A percentile compares a stretch with the other conserved stretches of the same genome.
phyloP scores from a whole-genome alignment of 2,329 filamentous ascomycete genomes.

The Cryoendolithus antarcticus region DNA sequence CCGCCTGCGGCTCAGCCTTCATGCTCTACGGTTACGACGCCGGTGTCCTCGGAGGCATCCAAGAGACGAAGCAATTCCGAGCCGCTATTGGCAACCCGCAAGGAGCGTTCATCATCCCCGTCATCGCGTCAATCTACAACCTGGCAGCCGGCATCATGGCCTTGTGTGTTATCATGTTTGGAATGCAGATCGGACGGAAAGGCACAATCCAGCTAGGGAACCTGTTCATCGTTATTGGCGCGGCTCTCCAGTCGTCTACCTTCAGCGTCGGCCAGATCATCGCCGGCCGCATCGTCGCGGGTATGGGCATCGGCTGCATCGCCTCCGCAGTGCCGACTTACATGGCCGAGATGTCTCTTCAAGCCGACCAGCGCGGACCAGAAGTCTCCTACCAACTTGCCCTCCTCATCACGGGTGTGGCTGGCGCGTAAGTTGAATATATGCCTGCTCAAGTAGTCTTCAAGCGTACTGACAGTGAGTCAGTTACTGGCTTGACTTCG shows the following conservation, averaged over 20 bases:
- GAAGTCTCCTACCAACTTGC: constrained; percentile 17
- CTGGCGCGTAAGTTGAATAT: constrained; percentile 8
- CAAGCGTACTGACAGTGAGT: no score
- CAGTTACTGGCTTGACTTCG: constrained; percentile 15
- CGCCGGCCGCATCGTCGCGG: constrained; percentile 17
- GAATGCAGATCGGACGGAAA: constrained; percentile 18
- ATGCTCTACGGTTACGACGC: constrained; percentile 8
- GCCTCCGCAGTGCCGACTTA: constrained; percentile 21
- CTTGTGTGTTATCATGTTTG: constrained; percentile 10
- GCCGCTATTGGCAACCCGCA: constrained; percentile 28
- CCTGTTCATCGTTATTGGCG: constrained; percentile 18
- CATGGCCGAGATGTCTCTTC: constrained; percentile 19
- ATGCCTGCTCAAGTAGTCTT: no score
- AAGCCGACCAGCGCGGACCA: constrained; percentile 17
- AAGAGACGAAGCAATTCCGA: constrained; percentile 6
- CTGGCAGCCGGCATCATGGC: constrained; percentile 14
- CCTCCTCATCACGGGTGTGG: constrained; percentile 15
- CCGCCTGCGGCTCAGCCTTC: constrained; percentile 18
- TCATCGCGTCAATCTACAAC: constrained; percentile 16
- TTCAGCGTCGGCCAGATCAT: constrained; percentile 21
- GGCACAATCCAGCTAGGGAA: constrained; percentile 20
- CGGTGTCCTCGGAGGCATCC: constrained; percentile 7
- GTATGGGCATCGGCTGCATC: constrained; percentile 19
- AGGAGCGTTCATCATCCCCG: constrained; percentile 26
- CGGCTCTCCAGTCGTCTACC: constrained; percentile 18